A percentile compares a stretch with the other conserved stretches of the same genome.
These are phyloP conservation scores for Athelia psychrophila DNA, from an alignment of 1,284 basidiomycete genomes.

Conservation along the genomic window DNA sequence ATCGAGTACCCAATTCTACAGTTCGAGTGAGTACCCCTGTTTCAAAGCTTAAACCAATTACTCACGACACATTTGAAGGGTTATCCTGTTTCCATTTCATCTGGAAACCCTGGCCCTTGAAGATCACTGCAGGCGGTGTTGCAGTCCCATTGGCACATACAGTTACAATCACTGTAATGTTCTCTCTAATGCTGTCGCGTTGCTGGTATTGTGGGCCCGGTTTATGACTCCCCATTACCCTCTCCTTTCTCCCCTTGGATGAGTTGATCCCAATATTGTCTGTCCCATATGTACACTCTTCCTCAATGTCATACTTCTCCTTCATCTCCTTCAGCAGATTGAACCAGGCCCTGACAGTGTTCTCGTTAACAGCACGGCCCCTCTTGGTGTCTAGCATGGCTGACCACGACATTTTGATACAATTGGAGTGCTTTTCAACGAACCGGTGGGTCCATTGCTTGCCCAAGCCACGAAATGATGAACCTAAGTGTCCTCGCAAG, in stretches of 20 bases:
- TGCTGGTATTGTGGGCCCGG: slow-evolving; percentile 21
- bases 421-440: slow-evolving; percentile 21
- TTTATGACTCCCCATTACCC: slow-evolving; percentile 13
- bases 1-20: not conserved
- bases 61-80: not conserved
- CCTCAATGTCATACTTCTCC: slow-evolving; percentile 8
- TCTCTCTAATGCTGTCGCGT: slow-evolving; percentile 17
- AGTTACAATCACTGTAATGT: slow-evolving; percentile 24
- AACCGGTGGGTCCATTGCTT: too few species aligned
- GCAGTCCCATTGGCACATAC: slow-evolving; percentile 27
- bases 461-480: slow-evolving; percentile 20
- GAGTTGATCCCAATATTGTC: slow-evolving; percentile 23
- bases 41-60: not conserved
- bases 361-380: slow-evolving; percentile 29
- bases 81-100: not conserved
- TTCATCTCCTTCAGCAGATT: slow-evolving; percentile 19
- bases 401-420: slow-evolving; percentile 24
- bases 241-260: slow-evolving; percentile 6
- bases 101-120: not conserved
- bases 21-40: not conserved
- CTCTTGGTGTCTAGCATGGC: slow-evolving; percentile 25
- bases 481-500: slow-evolving; percentile 15
- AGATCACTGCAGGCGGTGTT: slow-evolving; percentile 1
- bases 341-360: slow-evolving; percentile 25
- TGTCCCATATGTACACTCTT: slow-evolving; percentile 16